Base-by-base conservation (phyloP, 495 filamentous ascomycete genomes). In the Penicillium fimorum region DNA sequence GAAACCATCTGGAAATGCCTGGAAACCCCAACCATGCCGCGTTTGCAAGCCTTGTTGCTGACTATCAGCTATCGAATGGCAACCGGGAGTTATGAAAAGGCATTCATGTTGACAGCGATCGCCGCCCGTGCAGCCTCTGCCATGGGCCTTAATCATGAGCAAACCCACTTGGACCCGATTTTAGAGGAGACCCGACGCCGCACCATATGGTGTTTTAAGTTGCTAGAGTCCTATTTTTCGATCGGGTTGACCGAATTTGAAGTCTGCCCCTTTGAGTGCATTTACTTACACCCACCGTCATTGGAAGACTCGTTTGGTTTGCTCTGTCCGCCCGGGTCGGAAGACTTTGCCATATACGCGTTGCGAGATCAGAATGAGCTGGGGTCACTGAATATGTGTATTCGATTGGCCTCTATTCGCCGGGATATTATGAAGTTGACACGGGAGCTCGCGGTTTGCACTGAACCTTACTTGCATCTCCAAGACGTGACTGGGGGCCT, bases 211-310 rank as follows among this genome's bases (percentile, higher is more conserved):
- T 47, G 60, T 22, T 38, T 66, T 10, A 60, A 49, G 10, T 55
- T 40, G 12, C 43, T 66, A 0, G 63, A 63, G 20, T 57, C 53
- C 0, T 50, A 42, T 0, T 66, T 63, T 22, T 60, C 63, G 8
- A 60, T 66, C 1, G 63, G 63, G 5, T 40, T 66, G 7, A 60
- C 63, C 4, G 60, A 60, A 50, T 60, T 63, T 35, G 59, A 62
- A 33, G 58, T 51, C 1, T 58, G 60, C 4, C 54, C 59, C 13
- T 46, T 63, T n/a, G 17, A 53, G 6, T 56, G 60, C 5, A 61
- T 66, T 20, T 66, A 61, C 24, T 58, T 61, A 20, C 58, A 53
- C 12, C 58, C 63, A 9, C 64, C 64, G 2, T 50, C 38, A 24
- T 50, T 47, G 11, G 64, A 63, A 42, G 46, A 61, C 5, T 47